Base-by-base conservation (phyloP, 2,329 filamentous ascomycete species). In the Zasmidium citrigriseum region DNA sequence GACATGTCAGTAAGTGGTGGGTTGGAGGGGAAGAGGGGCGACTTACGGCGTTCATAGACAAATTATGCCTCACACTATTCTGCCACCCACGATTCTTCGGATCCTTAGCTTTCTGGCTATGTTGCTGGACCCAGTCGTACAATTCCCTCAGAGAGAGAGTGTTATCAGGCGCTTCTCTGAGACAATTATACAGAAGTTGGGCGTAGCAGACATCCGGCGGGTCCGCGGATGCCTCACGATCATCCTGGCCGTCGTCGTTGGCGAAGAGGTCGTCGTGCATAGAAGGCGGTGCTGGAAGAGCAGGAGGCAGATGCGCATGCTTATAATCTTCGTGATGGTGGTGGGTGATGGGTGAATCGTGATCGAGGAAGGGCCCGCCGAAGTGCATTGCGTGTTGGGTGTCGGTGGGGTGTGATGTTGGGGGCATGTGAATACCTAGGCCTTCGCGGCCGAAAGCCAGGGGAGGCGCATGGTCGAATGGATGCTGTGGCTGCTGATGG, bases 11-110 rank as follows among this genome's bases (percentile, higher is more conserved):
- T 46, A 22, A 53, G 41, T 3, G 14, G 10, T 3, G 7, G 20
- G 10, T 41, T 4, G 4, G 27, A 54, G 25, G 54, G 29, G 10
- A 21, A 41, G 18, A 59, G 10, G 3, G 25, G 18, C 27, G 10
- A 80, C 86, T 76, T 85, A 97, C 93, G 60, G 83, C 83, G 68
- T 98, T 98, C 93, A 98, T 97, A 49, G 91, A 96, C 7, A 98
- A 79, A 67, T 98, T 98, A 74, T 98, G 93, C 1, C 93, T 86
- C 64, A 98, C 96, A 72, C 91, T 96, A 75, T 97, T 98, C 76
- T 93, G 89, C 93, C 93, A 98, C 10, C 93, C 93, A 46, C 74
- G 78, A 3, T 74, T 76, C 52, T 74, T 72, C 7, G 80, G 81
- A 47, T 82, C 82, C 53, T 81, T 85, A 3, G 85, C 86, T 74